Base-by-base conservation (phyloP, 805 yeast species). In the Candida tammaniensis region DNA sequence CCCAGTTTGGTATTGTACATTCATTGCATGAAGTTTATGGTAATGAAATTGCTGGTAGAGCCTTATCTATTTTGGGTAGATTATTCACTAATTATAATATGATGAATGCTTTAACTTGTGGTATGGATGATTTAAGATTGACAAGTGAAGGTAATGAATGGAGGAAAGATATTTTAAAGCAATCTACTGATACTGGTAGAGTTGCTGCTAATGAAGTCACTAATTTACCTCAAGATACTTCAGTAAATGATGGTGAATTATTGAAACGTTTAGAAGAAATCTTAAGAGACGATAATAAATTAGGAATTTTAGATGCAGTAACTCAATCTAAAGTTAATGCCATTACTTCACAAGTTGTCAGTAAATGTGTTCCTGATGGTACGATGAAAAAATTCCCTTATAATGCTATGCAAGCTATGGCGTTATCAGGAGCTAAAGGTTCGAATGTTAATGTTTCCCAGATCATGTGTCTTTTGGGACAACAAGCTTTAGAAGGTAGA, bases 381-480 rank as follows among this genome's bases (percentile, higher is more conserved):
- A 86, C 97, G 2, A 85, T 86, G 84, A 93, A 93, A 64, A 73
- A 80, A 56, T 93, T 93, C 74, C 99, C 99, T 10, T 74, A 82
- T 64, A 93, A 93, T 64, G 79, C 95, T 24, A 93, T 93, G 98
- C 98, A 93, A 72, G 81, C 96, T 24, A 93, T 93, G 99, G 98
- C 98, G 2, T 70, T 93, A 29, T 91, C 98, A 27, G 99, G 99
- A 63, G 99, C 99, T 42, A 93, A 93, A 68, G 99, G 99, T 57
- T 93, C 98, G 17, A 86, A 86, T 51, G 99, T 93, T 47, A 93
- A 93, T 54, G 98, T 93, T 47, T 91, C 98, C 24, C 99, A 93
- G 70, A 94, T 93, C 67, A 94, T 94, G 98, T 93, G 99, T 78
- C 72, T 94, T 54, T 76, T 93, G 47, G 99, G 99, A 32, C 99